These are phyloP conservation scores for Sporodiniella umbellata DNA, from an alignment of 371 early-diverging fungal species.

Conservation along the genomic window DNA sequence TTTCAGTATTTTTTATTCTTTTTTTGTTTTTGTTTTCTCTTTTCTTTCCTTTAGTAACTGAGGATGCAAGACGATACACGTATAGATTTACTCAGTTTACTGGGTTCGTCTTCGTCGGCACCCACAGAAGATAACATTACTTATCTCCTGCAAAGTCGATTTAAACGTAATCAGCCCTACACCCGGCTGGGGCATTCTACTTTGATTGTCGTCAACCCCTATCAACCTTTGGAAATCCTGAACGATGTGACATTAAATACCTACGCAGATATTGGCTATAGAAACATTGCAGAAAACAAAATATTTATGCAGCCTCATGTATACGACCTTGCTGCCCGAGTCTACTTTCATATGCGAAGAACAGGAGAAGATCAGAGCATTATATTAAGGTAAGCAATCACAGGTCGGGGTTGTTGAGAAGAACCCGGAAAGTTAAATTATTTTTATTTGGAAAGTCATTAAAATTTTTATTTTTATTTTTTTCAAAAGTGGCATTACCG, in stretches of 20 bases:
- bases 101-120: slow-evolving; percentile 10
- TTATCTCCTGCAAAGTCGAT: slow-evolving; percentile 42
- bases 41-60: neutral
- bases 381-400: slow-evolving; percentile 57
- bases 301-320: slow-evolving; percentile 43
- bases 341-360: slow-evolving; percentile 74
- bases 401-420: neutral
- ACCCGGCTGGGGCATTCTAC: slow-evolving; percentile 53
- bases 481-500: slow-evolving; percentile 70
- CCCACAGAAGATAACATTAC: slow-evolving; percentile 49
- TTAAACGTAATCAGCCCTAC: slow-evolving; percentile 47
- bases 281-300: slow-evolving; percentile 23
- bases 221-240: slow-evolving; percentile 35
- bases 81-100: slow-evolving; percentile 29
- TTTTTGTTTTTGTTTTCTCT: neutral
- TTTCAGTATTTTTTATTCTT: neutral
- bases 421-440: neutral
- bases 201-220: slow-evolving; percentile 56
- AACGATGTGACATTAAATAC: slow-evolving; percentile 45
- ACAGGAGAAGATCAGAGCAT: slow-evolving; percentile 76
- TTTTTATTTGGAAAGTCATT: neutral
- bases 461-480: neutral
- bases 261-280: slow-evolving; percentile 47
- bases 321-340: slow-evolving; percentile 53
- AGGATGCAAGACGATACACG: slow-evolving; percentile 36